phyloP scores from a whole-genome alignment of 805 yeast genomes.

The Saccharomycopsis sp. region DNA sequence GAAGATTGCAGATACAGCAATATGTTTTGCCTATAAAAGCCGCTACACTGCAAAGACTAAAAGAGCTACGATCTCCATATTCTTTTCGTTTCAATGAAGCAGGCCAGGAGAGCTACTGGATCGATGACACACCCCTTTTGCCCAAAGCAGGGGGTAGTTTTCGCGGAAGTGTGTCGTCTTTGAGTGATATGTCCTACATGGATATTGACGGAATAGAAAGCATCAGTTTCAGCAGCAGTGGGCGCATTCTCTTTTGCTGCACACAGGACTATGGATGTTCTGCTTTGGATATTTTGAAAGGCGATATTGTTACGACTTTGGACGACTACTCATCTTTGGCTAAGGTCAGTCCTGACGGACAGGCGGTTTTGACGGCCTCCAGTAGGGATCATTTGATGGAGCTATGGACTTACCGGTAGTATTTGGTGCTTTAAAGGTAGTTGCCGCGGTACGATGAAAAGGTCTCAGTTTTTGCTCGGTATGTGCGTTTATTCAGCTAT shows the following conservation, averaged over 20 bases:
- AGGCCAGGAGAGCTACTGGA: conserved; percentile 20
- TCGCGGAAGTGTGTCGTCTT: not conserved
- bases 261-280: conserved; percentile 71
- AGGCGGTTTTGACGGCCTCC: conserved; percentile 69
- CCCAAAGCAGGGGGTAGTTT: conserved; percentile 2
- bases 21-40: conserved; percentile 32
- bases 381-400: conserved; percentile 66
- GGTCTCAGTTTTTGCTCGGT: too few species aligned
- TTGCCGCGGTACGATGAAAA: too few species aligned
- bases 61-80: conserved; percentile 16
- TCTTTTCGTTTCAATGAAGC: not conserved
- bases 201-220: conserved; percentile 61
- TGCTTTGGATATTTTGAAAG: conserved; percentile 70
- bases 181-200: conserved; percentile 8
- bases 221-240: conserved; percentile 65
- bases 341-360: conserved; percentile 70
- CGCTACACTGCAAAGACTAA: conserved; percentile 12
- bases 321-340: conserved; percentile 60
- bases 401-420: conserved; percentile 44
- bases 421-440: too few species aligned
- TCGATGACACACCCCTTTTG: conserved; percentile 22
- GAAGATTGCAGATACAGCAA: conserved; percentile 34
- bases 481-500: too few species aligned
- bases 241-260: conserved; percentile 66
- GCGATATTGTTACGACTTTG: conserved; percentile 56